These are phyloP conservation scores for Drosera spatulata DNA, from an alignment of 179 eudicot genomes.

Conservation along the genomic window DNA sequence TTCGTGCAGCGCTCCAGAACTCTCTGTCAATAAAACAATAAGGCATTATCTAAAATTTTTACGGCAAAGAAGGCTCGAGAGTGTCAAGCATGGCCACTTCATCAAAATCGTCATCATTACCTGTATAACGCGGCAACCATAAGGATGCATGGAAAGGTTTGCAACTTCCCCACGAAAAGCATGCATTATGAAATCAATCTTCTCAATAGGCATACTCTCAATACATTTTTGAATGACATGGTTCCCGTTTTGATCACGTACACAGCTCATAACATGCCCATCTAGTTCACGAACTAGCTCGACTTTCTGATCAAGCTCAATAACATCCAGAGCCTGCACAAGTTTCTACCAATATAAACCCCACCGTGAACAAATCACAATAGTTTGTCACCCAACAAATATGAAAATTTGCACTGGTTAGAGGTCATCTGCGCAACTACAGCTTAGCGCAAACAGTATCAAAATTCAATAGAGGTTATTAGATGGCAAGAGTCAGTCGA, in stretches of 20 bases:
- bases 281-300: conserved; percentile 47
- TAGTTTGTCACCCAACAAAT: no score
- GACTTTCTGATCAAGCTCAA: conserved; percentile 41
- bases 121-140: conserved; percentile 71
- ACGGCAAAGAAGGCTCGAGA: no score
- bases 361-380: neutral
- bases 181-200: conserved; percentile 35
- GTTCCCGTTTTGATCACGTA: conserved; percentile 69
- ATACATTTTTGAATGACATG: conserved; percentile 70
- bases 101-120: conserved; percentile 8
- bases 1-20: conserved; percentile 58
- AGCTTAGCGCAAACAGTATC: no score
- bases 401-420: no score
- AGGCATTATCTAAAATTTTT: no score
- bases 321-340: conserved; percentile 43
- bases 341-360: neutral
- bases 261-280: conserved; percentile 56
- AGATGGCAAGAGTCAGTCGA: no score
- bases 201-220: conserved; percentile 48
- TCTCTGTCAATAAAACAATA: conserved; percentile 26
- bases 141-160: conserved; percentile 52
- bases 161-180: conserved; percentile 48
- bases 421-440: no score
- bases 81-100: neutral
- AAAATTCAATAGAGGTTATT: no score